Conservation (phyloP, 1,284 basidiomycete species). For the Sanghuangporus weigelae region DNA sequence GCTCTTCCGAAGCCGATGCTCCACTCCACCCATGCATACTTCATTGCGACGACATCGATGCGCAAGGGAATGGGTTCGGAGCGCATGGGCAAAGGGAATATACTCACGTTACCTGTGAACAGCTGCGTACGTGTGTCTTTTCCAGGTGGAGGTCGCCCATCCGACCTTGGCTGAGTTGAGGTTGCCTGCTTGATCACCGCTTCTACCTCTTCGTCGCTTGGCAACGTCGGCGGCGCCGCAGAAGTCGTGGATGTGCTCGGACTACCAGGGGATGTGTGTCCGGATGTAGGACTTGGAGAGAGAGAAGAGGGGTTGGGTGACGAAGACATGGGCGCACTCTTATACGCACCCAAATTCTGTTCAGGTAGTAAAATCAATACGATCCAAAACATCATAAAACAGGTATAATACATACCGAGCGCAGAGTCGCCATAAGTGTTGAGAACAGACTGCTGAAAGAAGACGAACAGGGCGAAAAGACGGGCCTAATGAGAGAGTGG, state of each 20-base stretch:
- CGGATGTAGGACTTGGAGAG: not conserved
- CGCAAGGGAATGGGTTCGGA: not conserved
- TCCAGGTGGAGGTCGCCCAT: conserved; percentile 39
- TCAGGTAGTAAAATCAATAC: not conserved
- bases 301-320: conserved; percentile 2
- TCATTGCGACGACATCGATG: not conserved
- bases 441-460: not conserved
- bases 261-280: not conserved
- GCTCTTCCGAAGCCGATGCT: not conserved
- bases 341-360: not conserved
- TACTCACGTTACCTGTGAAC: conserved; percentile 81
- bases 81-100: conserved; percentile 10
- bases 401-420: not conserved
- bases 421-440: conserved; percentile 2
- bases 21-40: not conserved
- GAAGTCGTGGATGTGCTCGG: conserved; percentile 1
- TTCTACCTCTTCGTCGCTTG: conserved; percentile 75
- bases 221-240: conserved; percentile 20
- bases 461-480: not conserved
- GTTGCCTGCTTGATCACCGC: conserved; percentile 78
- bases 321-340: not conserved
- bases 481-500: not conserved
- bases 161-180: conserved; percentile 40
- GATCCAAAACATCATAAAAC: not conserved
- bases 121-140: conserved; percentile 87